Percentiles rank a stretch among this genome's conserved stretches.
Evolutionary conservation across 306 rosid species (phyloP).

Genomic region (Acacia acuminata): DNA sequence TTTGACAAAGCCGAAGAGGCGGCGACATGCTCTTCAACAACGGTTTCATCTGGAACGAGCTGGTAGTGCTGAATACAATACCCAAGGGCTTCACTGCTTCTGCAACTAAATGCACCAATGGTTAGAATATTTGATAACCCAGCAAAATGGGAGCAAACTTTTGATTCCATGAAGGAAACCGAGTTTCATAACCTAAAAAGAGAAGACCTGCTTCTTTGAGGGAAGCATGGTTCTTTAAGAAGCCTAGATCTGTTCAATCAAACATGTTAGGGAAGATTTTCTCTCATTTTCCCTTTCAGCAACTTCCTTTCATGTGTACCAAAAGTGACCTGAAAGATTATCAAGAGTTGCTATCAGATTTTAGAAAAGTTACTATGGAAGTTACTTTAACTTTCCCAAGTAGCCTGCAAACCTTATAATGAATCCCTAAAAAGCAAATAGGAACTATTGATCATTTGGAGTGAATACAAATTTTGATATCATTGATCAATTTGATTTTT

Average conservation of each 20-base stretch:
- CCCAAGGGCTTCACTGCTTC: neutral
- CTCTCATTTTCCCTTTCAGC: neutral
- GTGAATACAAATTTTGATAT: neutral
- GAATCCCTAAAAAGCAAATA: neutral
- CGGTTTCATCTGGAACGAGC: neutral
- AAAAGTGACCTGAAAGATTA: neutral
- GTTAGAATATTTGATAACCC: no score
- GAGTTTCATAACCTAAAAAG: neutral
- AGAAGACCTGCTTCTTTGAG: neutral
- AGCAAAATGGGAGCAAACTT: no score
- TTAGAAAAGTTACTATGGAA: neutral
- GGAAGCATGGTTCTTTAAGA: neutral
- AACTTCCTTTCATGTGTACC: neutral
- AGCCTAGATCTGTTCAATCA: neutral
- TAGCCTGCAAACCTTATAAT: neutral
- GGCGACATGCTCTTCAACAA: no score
- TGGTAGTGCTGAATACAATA: neutral
- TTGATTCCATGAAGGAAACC: neutral
- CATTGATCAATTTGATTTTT: neutral
- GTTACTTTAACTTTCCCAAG: neutral
- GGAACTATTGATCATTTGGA: no score
- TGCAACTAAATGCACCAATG: neutral
- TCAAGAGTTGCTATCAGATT: neutral
- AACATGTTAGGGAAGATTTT: neutral
- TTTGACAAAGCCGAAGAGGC: no score